These are phyloP conservation scores for Drosera capensis DNA, from an alignment of 148 eudicot genomes.

Conservation along the genomic window DNA sequence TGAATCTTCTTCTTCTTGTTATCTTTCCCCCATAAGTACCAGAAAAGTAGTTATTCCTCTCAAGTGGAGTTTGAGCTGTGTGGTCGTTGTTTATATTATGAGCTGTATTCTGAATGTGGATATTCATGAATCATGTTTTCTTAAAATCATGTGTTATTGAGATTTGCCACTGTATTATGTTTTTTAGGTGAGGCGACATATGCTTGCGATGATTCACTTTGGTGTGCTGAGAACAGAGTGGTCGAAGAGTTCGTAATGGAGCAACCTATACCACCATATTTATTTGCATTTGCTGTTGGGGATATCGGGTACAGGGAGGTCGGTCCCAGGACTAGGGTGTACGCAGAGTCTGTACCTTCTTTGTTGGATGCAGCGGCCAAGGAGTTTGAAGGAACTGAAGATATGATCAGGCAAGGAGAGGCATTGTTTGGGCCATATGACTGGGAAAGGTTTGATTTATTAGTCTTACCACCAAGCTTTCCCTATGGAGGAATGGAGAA, in stretches of 20 bases:
- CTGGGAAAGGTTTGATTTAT: slow-evolving; percentile 96
- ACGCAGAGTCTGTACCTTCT: slow-evolving; percentile 50
- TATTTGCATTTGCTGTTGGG: slow-evolving; percentile 97
- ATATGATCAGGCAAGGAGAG: slow-evolving; percentile 92
- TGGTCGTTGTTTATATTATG: no score
- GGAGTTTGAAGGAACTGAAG: slow-evolving; percentile 89
- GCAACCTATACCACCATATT: slow-evolving; percentile 83
- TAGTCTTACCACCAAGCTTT: slow-evolving; percentile 93
- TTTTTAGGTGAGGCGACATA: slow-evolving; percentile 38
- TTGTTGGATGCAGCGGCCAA: slow-evolving; percentile 66
- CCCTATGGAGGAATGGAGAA: slow-evolving; percentile 99
- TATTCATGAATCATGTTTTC: neutral
- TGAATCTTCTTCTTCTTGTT: no score
- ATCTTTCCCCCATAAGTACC: no score
- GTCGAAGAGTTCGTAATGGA: slow-evolving; percentile 97
- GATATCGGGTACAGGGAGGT: slow-evolving; percentile 68
- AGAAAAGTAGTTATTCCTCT: no score
- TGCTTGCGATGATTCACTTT: slow-evolving; percentile 54
- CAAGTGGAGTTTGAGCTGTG: no score
- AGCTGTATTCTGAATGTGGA: no score
- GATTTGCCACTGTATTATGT: slow-evolving; percentile 6
- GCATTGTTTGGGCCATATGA: slow-evolving; percentile 75
- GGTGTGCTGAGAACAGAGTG: slow-evolving; percentile 77
- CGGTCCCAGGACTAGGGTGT: slow-evolving; percentile 89
- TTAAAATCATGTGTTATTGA: neutral